phyloP scores from a whole-genome alignment of 2,329 filamentous ascomycete species.

The Paramyrothecium sp. region DNA sequence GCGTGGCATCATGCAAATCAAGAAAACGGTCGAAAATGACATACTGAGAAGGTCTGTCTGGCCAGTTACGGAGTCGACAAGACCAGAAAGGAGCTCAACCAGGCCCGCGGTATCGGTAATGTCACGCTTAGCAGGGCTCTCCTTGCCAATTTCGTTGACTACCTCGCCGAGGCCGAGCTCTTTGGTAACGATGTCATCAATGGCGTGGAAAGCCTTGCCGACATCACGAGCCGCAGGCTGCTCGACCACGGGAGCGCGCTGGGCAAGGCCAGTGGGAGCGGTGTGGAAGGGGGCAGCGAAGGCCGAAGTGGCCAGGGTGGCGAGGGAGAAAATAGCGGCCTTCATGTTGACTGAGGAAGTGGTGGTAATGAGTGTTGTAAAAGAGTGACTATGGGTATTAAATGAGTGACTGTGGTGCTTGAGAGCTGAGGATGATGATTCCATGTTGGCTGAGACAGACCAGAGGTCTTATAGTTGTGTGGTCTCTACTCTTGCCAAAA shows the following conservation, averaged over 20 bases:
- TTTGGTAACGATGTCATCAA: constrained; percentile 1
- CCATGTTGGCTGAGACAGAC: too few relatives aligned
- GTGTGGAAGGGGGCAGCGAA: constrained; percentile 13
- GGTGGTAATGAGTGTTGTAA: background rate
- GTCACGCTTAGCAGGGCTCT: constrained; percentile 1
- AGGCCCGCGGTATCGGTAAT: constrained; percentile 3
- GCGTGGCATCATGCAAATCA: too few relatives aligned
- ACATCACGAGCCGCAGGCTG: background rate
- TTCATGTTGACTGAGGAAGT: constrained; percentile 21
- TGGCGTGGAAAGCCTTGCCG: background rate
- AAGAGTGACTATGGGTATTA: too few relatives aligned
- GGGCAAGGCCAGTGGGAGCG: background rate
- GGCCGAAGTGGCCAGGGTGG: constrained; percentile 17
- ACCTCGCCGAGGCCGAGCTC: constrained; percentile 5
- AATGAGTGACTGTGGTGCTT: too few relatives aligned
- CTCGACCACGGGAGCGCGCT: constrained; percentile 2
- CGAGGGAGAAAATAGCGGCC: constrained; percentile 19
- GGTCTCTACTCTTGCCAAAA: too few relatives aligned
- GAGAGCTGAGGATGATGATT: too few relatives aligned
- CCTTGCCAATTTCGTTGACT: background rate
- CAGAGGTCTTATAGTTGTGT: too few relatives aligned
- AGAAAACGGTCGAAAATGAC: background rate
- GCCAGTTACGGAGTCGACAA: constrained; percentile 4
- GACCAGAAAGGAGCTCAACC: constrained; percentile 2
- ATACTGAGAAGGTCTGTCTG: constrained; percentile 6